These are phyloP conservation scores for Vigna unguiculata DNA, from an alignment of 306 rosid species.

Conservation along the genomic window DNA sequence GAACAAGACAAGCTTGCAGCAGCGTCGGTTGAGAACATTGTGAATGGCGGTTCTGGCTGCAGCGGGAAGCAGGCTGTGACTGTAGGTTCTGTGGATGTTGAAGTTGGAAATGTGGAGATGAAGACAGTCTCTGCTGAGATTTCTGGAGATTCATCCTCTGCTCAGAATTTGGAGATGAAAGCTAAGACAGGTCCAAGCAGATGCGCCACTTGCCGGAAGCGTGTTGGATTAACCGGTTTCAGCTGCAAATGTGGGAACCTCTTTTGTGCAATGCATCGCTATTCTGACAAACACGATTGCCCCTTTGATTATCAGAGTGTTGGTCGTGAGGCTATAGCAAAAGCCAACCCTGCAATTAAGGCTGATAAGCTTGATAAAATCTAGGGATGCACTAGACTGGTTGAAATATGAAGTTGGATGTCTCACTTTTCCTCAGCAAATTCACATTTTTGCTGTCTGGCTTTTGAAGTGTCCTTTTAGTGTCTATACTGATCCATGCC, in stretches of 20 bases:
- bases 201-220: conserved; percentile 69
- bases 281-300: conserved; percentile 71
- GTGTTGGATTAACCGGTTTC: conserved; percentile 77
- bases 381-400: conserved; percentile 43
- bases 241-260: conserved; percentile 70
- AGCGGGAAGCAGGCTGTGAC: conserved; percentile 40
- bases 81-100: conserved; percentile 35
- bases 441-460: conserved; percentile 24
- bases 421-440: not conserved
- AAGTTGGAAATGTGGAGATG: conserved; percentile 46
- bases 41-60: conserved; percentile 54
- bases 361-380: conserved; percentile 79
- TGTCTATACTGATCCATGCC: conserved; percentile 19
- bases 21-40: conserved; percentile 66
- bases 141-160: conserved; percentile 48
- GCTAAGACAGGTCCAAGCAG: conserved; percentile 57
- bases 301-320: conserved; percentile 61
- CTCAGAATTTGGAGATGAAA: conserved; percentile 49
- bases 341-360: conserved; percentile 75
- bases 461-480: conserved; percentile 34
- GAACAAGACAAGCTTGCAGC: conserved; percentile 65
- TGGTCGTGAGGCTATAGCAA: conserved; percentile 70
- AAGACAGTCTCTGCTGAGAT: conserved; percentile 40
- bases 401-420: conserved; percentile 35
- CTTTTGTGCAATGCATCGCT: conserved; percentile 67